Base-by-base conservation (phyloP, 1,284 basidiomycete species). In the Mycena citricolor region DNA sequence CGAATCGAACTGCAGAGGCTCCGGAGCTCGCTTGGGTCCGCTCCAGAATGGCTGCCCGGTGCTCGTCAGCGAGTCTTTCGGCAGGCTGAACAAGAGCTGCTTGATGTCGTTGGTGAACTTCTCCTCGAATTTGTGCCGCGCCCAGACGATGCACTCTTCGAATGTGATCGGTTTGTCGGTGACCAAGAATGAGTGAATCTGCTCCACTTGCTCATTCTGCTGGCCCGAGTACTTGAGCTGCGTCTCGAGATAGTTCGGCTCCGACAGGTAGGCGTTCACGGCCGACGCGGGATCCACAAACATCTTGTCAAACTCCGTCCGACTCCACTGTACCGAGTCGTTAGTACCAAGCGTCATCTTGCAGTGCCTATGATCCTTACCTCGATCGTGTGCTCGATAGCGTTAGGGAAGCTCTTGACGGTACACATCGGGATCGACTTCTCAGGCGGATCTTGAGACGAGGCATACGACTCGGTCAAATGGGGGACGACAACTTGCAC, bases 361-460 rank as follows among this genome's bases (percentile, higher is more conserved):
- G n/a, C n/a, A n/a, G n/a, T n/a, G n/a, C n/a, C n/a, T n/a, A n/a
- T n/a, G 26, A 32, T 20, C 49, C 69, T 52, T 57, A 87, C 88
- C 74, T 95, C 90, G 54, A 99, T 99, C n/a, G 95, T 98, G 70
- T 99, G 97, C 58, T 94, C 87, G 57, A 99, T 99, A 25, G 89
- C 86, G 64, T 99, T 97, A 22, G 97, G 97, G 81, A 99, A 99
- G 70, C 94, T 98, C 73, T 98, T 99, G 61, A 99, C 90, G 8
- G 97, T 99, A 69, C 97, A 99, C 30, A 92, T 92, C 8, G 97
- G 92, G 12, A 94, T 88, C 62, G 95, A 90, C 71, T 98, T 99
- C 71, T 99, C 97, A 14, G 97, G 97, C 32, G 97, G 97, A 65
- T 99, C 97, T 70, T 99, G 97, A 16, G 95, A 98, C 5, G 94